Evolutionary conservation across 495 filamentous ascomycete genomes (phyloP).

Genomic region (Hypoxylon intermedium): DNA sequence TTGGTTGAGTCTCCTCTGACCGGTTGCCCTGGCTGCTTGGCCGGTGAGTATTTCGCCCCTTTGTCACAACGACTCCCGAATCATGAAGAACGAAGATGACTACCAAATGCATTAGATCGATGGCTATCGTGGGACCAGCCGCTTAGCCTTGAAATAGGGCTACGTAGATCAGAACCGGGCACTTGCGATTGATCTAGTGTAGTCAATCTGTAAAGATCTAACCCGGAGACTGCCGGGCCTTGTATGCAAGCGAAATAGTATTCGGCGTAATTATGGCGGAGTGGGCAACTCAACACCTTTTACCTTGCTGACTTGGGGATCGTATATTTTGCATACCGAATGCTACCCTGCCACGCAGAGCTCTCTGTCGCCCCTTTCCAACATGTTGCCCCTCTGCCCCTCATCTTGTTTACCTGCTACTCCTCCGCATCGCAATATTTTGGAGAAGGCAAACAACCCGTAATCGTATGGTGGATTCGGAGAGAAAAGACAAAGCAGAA

Average conservation of each 20-base stretch:
- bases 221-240: constrained; percentile 4
- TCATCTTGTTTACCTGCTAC: constrained; percentile 15
- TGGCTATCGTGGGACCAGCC: neutral
- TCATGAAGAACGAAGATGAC: neutral
- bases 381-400: constrained; percentile 1
- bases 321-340: constrained; percentile 8
- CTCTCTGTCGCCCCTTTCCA: neutral
- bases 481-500: no score
- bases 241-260: constrained; percentile 1
- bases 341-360: constrained; percentile 28
- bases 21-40: neutral
- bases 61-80: neutral
- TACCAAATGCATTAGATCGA: neutral
- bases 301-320: neutral
- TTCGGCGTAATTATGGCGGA: neutral
- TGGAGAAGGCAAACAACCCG: constrained; percentile 17
- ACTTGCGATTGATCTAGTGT: neutral
- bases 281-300: no score
- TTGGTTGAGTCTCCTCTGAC: neutral
- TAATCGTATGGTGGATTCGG: no score
- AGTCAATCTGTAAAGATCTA: neutral
- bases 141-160: neutral
- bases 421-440: constrained; percentile 16
- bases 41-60: neutral
- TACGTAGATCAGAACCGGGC: neutral